Evolutionary conservation across 148 eudicot genomes (phyloP), one percentile per base, ranked within the genome.

Genomic region (Dysphania ambrosioides): DNA sequence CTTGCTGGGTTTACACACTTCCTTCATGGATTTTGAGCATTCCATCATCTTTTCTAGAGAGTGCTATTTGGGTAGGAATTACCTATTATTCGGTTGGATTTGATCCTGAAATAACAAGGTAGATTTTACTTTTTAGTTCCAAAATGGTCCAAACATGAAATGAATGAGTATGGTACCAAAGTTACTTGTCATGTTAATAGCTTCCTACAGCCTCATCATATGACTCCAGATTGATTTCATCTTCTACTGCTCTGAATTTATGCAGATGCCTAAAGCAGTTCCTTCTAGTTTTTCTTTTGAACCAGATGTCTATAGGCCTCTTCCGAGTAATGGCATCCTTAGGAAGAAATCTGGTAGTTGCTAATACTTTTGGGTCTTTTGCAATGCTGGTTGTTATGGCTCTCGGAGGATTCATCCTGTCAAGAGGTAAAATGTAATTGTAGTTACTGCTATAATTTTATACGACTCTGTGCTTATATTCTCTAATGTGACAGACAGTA

Each of bases 361-460:
- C 99, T 38, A 95, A 95, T 72, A 95, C 99, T 74, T 92, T 92
- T 79, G 99, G 99, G 60, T 90, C 97, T 26, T 92, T 90, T 79
- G 92, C 99, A 58, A 72, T 95, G 94, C 72, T 95, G 81, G 90
- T 92, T 68, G 92, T 95, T 71, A 90, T 95, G 96, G 96, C 91
- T 69, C 92, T 95, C 18, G 99, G 99, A 79, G 99, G 99, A 79
- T 95, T 90, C 75, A 76, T 95, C 63, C 84, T 95, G 42, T 89
- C 99, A 72, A 83, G 96, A 90, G 97, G 98, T 95, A 53, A 56
- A 80, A 60, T 24, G 2, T 38, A 4, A 19, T 72, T 1, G 23
- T 38, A 29, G 66, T 64, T 61, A n/a, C 16, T 16, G 57, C 55
- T 67, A 16, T 7, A 15, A 1, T 30, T 69, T 40, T 29, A 12